Conservation (phyloP, 495 filamentous ascomycete genomes). For the Neurospora sublineolata region DNA sequence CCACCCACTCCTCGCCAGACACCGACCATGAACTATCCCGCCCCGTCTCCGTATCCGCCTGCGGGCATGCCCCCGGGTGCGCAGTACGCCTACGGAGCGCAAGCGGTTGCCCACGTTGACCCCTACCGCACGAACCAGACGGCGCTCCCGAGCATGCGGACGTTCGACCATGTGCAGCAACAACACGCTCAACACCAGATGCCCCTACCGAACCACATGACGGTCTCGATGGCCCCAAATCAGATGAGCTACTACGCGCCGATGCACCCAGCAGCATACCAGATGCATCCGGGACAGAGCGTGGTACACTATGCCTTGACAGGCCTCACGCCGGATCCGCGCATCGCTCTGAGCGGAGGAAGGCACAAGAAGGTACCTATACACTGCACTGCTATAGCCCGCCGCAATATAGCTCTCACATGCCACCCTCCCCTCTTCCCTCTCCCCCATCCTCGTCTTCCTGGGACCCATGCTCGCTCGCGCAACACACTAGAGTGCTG, state of each 20-base stretch:
- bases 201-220: slow-evolving; percentile 25
- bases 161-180: slow-evolving; percentile 39
- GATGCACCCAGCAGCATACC: slow-evolving; percentile 27
- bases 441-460: neutral
- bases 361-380: slow-evolving; percentile 72
- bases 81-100: slow-evolving; percentile 41
- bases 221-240: slow-evolving; percentile 19
- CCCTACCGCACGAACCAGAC: slow-evolving; percentile 32
- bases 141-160: slow-evolving; percentile 57
- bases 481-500: slow-evolving; percentile 6
- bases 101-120: slow-evolving; percentile 17
- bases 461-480: neutral
- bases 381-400: slow-evolving; percentile 2
- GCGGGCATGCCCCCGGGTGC: slow-evolving; percentile 39
- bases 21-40: slow-evolving; percentile 40
- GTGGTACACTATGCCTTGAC: slow-evolving; percentile 49
- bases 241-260: slow-evolving; percentile 34
- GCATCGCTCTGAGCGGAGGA: slow-evolving; percentile 60
- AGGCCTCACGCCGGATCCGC: slow-evolving; percentile 40
- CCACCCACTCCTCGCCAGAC: slow-evolving; percentile 27
- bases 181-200: slow-evolving; percentile 31
- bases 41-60: slow-evolving; percentile 42
- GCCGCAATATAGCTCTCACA: neutral
- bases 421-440: neutral
- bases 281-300: slow-evolving; percentile 19